A percentile compares a stretch with the other conserved stretches of the same genome.
Evolutionary conservation across 1,284 basidiomycete genomes (phyloP).

Genomic region (Rhodofomes roseus): DNA sequence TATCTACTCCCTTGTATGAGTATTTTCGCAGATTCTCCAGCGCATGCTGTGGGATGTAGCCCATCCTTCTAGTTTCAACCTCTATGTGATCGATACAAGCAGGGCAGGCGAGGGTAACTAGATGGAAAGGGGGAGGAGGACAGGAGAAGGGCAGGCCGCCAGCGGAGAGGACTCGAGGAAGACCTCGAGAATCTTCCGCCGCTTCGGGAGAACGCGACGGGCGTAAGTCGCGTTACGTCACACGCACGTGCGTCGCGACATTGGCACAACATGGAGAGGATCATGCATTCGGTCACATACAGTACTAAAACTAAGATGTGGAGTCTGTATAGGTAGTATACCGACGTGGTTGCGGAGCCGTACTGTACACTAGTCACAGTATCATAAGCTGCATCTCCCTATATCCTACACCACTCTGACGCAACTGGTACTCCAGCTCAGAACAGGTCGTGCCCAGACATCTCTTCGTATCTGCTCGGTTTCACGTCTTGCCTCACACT

Average conservation of each 20-base stretch:
- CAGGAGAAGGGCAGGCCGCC: background rate
- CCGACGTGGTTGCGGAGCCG: no score
- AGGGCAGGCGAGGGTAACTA: background rate
- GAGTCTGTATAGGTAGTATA: no score
- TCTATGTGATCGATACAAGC: background rate
- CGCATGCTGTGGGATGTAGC: constrained; percentile 51
- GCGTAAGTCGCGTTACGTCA: constrained; percentile 21
- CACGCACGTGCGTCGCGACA: constrained; percentile 19
- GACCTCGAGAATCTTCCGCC: background rate
- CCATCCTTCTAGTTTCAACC: constrained; percentile 28
- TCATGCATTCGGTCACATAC: no score
- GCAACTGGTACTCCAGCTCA: constrained; percentile 3
- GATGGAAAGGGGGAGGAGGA: no score
- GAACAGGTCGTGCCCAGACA: constrained; percentile 16
- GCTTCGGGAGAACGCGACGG: background rate
- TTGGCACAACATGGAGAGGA: no score
- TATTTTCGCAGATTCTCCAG: constrained; percentile 67
- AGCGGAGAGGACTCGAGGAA: background rate
- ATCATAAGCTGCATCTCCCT: no score
- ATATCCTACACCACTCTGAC: background rate
- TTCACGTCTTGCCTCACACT: constrained; percentile 15
- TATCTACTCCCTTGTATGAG: constrained; percentile 66
- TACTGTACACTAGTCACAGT: no score
- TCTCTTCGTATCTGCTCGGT: constrained; percentile 19
- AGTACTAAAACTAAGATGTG: no score